Base-by-base conservation (phyloP, 768 basidiomycete species). In the Trametes maxima region DNA sequence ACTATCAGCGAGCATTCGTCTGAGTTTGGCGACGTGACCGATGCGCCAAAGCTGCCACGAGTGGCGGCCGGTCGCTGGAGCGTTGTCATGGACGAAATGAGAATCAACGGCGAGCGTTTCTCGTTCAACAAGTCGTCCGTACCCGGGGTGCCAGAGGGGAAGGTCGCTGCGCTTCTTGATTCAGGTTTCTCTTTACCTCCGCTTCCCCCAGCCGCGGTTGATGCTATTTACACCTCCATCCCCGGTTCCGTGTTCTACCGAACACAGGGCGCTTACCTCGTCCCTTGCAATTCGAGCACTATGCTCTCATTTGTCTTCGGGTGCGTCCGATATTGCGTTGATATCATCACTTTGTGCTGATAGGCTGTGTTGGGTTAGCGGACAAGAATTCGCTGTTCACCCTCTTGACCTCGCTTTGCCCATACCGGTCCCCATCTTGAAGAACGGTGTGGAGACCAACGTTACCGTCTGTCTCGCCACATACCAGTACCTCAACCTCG, bases 41-140 rank as follows among this genome's bases (percentile, higher is more conserved):
- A 64, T 19, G 57, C 68, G 35, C 63, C 68, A 7, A 59, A 70
- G 58, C 62, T 71, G 12, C 49, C 51, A 22, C 92, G 92, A 5
- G 62, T 62, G 19, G 12, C 7, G 10, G 3, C 24, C 2, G 50
- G 36, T 16, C 49, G 48, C 35, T 76, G 75, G 74, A 69, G 68
- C 25, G 63, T 68, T 7, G 48, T 69, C 12, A 46, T 73, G 57
- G 73, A 73, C 62, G 60, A 58, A 28, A 70, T 74, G 66, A 80
- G 87, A 52, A 78, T 90, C 16, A 86, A 86, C 51, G 77, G 78
- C 28, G 76, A 78, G 37, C 79, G 79, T 37, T 73, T 81, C 49
- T 68, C 78, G 33, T 85, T 90, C 28, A 82, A 68, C 58, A 17
- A 48, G 55, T 67, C 68, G 10, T 47, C 47, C 10, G 69, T 70